phyloP scores from a whole-genome alignment of 495 filamentous ascomycete species.

The Tuber aestivum region DNA sequence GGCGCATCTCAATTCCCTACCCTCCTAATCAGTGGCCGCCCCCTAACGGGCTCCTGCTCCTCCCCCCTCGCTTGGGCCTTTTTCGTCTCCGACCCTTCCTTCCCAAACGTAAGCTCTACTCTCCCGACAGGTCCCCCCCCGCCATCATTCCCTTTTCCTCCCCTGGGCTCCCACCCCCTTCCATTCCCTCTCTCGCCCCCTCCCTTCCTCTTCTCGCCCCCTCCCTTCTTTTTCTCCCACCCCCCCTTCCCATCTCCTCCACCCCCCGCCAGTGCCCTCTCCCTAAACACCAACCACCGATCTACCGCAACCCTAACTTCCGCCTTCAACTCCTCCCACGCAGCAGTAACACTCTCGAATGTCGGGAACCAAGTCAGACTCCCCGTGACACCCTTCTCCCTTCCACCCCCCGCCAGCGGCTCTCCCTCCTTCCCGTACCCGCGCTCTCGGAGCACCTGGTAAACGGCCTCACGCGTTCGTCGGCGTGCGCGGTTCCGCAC shows the following conservation, averaged over 20 bases:
- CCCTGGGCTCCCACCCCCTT: background rate
- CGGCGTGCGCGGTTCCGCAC: constrained; percentile 22
- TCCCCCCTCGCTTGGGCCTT: background rate
- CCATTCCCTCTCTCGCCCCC: background rate
- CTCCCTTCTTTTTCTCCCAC: too few species aligned
- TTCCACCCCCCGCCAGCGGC: background rate
- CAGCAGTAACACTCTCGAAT: constrained; percentile 17
- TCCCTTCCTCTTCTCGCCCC: too few species aligned
- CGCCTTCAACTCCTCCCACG: constrained; percentile 20
- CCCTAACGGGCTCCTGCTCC: background rate
- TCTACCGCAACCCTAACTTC: constrained; percentile 18
- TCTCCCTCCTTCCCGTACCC: constrained; percentile 27
- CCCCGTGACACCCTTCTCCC: constrained; percentile 9
- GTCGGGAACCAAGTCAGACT: constrained; percentile 29
- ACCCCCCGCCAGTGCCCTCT: background rate
- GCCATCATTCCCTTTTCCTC: background rate
- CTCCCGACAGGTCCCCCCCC: background rate
- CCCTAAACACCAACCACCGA: constrained; percentile 16
- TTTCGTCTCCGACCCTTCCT: background rate
- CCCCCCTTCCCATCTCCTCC: background rate
- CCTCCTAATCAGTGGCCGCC: background rate
- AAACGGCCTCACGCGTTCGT: constrained; percentile 19
- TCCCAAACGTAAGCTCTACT: background rate
- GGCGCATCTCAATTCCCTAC: background rate
- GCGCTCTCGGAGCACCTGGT: constrained; percentile 18